Evolutionary conservation across 2,329 filamentous ascomycete species (phyloP).

Genomic region (Sphaerulina musiva): DNA sequence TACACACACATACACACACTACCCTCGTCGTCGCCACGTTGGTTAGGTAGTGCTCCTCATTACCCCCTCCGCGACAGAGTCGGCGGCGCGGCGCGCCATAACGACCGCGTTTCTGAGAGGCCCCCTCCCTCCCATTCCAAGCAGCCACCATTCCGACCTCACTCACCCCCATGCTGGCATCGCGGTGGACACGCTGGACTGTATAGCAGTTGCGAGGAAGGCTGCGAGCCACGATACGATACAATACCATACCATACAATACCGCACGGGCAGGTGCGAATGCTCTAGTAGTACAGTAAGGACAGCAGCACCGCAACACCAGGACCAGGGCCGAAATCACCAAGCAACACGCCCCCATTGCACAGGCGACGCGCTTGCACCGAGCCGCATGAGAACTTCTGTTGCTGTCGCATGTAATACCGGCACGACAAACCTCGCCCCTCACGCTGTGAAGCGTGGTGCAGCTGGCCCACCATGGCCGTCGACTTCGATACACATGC

Average conservation of each 20-base stretch:
- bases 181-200: not conserved
- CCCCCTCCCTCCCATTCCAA: constrained; percentile 2
- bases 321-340: not conserved
- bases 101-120: not conserved
- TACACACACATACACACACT: not conserved
- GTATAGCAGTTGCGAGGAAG: not conserved
- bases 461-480: constrained; percentile 13
- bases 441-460: constrained; percentile 10
- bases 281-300: not conserved
- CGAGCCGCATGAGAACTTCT: constrained; percentile 6
- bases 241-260: no score
- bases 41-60: not conserved
- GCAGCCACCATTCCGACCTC: constrained; percentile 9
- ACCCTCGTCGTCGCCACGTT: not conserved
- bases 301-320: not conserved
- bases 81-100: not conserved
- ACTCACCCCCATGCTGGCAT: not conserved
- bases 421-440: constrained; percentile 1
- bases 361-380: constrained; percentile 1
- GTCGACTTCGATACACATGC: constrained; percentile 17
- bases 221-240: not conserved
- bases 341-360: not conserved
- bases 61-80: not conserved
- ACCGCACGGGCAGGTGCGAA: not conserved
- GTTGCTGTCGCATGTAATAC: constrained; percentile 6